Percentiles rank a stretch among this genome's conserved stretches.
Conservation (phyloP, 169 alveolate genomes). For the Hepatocystis sp. region DNA sequence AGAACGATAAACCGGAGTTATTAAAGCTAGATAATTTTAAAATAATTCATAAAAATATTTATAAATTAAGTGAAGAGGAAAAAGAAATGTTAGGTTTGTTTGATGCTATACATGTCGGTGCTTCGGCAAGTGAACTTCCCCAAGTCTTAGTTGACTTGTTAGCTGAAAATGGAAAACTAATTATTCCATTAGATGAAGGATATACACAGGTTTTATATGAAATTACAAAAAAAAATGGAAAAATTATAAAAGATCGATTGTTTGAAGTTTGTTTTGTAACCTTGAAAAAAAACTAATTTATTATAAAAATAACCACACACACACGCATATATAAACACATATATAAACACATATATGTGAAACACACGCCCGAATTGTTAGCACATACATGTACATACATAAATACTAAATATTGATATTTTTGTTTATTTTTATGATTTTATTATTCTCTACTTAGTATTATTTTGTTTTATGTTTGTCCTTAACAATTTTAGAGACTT, state of each 20-base stretch:
- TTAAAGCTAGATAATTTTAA: slow-evolving; percentile 55
- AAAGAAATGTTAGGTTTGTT: slow-evolving; percentile 54
- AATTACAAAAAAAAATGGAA: slow-evolving; percentile 61
- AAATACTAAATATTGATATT: too few relatives aligned
- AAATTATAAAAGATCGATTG: slow-evolving; percentile 66
- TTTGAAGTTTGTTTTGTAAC: slow-evolving; percentile 75
- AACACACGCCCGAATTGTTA: too few relatives aligned
- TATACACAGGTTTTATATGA: slow-evolving; percentile 71
- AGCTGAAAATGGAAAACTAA: slow-evolving; percentile 66
- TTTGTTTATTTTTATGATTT: too few relatives aligned
- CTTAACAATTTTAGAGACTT: too few relatives aligned
- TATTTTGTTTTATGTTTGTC: too few relatives aligned
- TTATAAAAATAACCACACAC: too few relatives aligned
- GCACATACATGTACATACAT: too few relatives aligned
- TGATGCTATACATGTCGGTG: slow-evolving; percentile 77
- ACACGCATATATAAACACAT: too few relatives aligned
- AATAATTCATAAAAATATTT: slow-evolving; percentile 71
- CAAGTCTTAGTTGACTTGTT: slow-evolving; percentile 42
- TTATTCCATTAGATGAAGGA: slow-evolving; percentile 67
- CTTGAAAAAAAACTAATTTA: slow-evolving; percentile 57
- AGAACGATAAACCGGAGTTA: slow-evolving; percentile 72
- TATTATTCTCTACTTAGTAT: too few relatives aligned
- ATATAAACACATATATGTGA: too few relatives aligned
- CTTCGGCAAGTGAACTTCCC: slow-evolving; percentile 79
- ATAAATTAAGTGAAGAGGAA: slow-evolving; percentile 67